Percentiles rank a stretch among this genome's conserved stretches.
Conservation (phyloP, 208 protist species). For the Strigomonas culicis region DNA sequence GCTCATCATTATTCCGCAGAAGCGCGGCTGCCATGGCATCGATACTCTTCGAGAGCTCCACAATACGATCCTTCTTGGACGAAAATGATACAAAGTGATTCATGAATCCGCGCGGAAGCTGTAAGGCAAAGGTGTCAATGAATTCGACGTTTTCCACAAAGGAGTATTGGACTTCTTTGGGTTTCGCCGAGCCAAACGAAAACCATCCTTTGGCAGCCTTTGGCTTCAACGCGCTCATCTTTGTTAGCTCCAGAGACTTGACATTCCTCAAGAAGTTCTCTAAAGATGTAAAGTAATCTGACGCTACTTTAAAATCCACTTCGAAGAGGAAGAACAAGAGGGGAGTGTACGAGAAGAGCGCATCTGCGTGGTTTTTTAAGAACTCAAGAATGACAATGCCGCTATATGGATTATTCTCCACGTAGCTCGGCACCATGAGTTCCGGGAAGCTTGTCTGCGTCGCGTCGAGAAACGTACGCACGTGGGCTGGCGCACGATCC, state of each 20-base stretch:
- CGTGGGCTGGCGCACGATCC: constrained; percentile 19
- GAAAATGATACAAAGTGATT: background rate
- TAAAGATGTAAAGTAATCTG: constrained; percentile 23
- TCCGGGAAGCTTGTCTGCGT: constrained; percentile 38
- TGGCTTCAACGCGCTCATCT: constrained; percentile 20
- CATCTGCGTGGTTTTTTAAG: constrained; percentile 16
- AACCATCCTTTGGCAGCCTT: constrained; percentile 36
- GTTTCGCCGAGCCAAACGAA: constrained; percentile 18
- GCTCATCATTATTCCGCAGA: background rate
- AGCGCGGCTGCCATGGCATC: background rate
- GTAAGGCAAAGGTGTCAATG: background rate
- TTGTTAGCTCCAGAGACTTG: constrained; percentile 15
- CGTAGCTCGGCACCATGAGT: constrained; percentile 23
- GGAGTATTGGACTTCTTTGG: background rate
- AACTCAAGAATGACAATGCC: constrained; percentile 11
- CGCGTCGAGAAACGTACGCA: constrained; percentile 25
- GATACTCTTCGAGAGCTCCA: background rate
- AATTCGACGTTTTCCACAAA: constrained; percentile 4
- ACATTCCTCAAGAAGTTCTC: constrained; percentile 24
- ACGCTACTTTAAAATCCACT: constrained; percentile 17
- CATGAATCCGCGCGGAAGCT: background rate
- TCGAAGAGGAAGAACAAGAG: constrained; percentile 46
- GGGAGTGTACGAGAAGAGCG: constrained; percentile 28
- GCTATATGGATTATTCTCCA: background rate
- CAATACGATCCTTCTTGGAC: background rate